These are phyloP conservation scores for Coniella vitis DNA, from an alignment of 2,329 filamentous ascomycete genomes.

Conservation along the genomic window DNA sequence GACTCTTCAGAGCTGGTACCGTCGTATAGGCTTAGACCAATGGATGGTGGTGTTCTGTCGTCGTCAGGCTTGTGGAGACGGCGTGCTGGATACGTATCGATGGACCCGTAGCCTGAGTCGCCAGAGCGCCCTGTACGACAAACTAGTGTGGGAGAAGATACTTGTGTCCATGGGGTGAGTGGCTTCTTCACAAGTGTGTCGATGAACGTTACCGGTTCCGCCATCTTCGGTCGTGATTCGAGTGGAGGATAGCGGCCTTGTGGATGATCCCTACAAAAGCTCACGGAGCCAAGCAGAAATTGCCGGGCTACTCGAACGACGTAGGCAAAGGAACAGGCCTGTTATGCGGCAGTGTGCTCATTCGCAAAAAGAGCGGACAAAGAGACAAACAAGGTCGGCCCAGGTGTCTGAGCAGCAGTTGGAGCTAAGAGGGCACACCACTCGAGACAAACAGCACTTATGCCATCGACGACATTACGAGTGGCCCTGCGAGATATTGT, in stretches of 20 bases:
- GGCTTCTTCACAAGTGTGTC: too few relatives aligned
- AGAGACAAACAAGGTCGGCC: not conserved
- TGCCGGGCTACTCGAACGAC: too few relatives aligned
- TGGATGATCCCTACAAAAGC: too few relatives aligned
- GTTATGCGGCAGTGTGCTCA: too few relatives aligned
- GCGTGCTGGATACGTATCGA: conserved; percentile 9
- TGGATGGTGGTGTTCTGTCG: conserved; percentile 1
- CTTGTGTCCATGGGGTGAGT: not conserved
- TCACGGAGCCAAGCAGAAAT: too few relatives aligned
- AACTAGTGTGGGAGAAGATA: not conserved
- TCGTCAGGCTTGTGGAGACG: not conserved
- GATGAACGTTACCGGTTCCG: too few relatives aligned
- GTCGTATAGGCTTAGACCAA: conserved; percentile 8
- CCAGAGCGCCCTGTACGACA: conserved; percentile 9
- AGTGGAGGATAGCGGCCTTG: too few relatives aligned
- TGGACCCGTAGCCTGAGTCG: conserved; percentile 16
- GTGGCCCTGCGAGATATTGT: not conserved
- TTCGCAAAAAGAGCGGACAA: not conserved
- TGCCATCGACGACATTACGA: conserved; percentile 1
- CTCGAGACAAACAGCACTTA: not conserved
- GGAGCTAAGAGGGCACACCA: not conserved
- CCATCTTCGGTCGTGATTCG: too few relatives aligned
- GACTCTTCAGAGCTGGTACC: conserved; percentile 14
- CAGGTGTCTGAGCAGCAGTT: not conserved
- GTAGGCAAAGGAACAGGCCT: conserved; percentile 4